Evolutionary conservation across 441 rosid species (phyloP).

Genomic region (Erysimum pusillum): DNA sequence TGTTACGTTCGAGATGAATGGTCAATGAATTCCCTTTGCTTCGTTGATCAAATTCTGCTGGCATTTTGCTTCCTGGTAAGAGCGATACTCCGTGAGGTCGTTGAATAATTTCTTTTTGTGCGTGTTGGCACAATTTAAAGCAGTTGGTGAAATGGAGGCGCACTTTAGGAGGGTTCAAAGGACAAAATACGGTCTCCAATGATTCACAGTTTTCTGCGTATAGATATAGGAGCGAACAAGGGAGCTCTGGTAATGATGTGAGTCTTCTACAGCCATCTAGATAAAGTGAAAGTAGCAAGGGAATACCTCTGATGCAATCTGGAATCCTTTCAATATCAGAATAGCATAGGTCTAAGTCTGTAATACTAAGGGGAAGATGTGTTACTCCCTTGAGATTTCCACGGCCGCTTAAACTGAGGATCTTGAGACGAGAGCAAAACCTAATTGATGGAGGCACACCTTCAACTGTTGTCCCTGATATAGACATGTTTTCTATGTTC

Average conservation of each 20-base stretch:
- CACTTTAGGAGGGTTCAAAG: neutral
- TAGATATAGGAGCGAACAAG: neutral
- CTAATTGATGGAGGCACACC: neutral
- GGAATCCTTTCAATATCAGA: neutral
- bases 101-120: neutral
- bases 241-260: constrained; percentile 23
- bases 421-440: fast-evolving
- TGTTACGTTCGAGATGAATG: neutral
- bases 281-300: fast-evolving
- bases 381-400: neutral
- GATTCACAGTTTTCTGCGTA: constrained; percentile 1
- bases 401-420: fast-evolving
- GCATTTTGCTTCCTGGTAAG: constrained; percentile 23
- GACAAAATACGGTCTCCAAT: neutral
- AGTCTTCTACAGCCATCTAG: constrained; percentile 7
- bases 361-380: neutral
- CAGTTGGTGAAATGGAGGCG: neutral
- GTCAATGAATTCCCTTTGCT: neutral
- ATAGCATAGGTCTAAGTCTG: fast-evolving
- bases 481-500: fast-evolving
- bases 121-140: neutral
- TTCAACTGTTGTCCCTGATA: neutral
- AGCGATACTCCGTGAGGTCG: too few relatives aligned
- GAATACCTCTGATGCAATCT: neutral
- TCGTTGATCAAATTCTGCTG: constrained; percentile 2